Percentiles rank a stretch among this genome's conserved stretches.
These are phyloP conservation scores for Calonectria pauciramosa DNA, from an alignment of 2,329 filamentous ascomycete species.

Conservation along the genomic window DNA sequence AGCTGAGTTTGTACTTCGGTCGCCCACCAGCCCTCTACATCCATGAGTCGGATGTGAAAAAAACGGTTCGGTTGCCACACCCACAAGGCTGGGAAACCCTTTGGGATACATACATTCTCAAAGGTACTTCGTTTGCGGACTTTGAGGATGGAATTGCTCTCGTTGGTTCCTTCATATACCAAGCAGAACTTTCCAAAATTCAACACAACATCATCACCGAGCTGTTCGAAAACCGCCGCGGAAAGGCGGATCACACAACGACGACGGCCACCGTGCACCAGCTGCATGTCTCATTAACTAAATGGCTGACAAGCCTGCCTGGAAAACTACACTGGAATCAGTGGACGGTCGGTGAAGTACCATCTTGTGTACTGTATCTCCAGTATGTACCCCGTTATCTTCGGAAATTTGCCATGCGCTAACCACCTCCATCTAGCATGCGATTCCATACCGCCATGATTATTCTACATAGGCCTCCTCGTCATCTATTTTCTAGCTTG, in stretches of 20 bases:
- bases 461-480: conserved; percentile 63
- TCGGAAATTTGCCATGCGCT: background rate
- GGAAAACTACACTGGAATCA: conserved; percentile 64
- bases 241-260: conserved; percentile 55
- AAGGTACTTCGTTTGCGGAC: conserved; percentile 57
- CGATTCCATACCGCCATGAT: conserved; percentile 66
- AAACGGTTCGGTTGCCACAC: conserved; percentile 63
- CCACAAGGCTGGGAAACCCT: conserved; percentile 62
- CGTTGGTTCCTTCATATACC: conserved; percentile 61
- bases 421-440: conserved; percentile 50
- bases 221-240: conserved; percentile 62
- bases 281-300: conserved; percentile 60
- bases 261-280: conserved; percentile 58
- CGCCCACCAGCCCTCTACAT: conserved; percentile 64
- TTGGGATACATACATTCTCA: conserved; percentile 61
- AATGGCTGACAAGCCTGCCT: conserved; percentile 61
- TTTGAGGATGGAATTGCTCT: conserved; percentile 61
- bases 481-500: conserved; percentile 56
- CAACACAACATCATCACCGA: conserved; percentile 64
- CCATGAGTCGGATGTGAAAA: conserved; percentile 62
- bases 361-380: conserved; percentile 60
- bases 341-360: conserved; percentile 62
- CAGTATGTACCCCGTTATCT: conserved; percentile 49
- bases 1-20: conserved; percentile 65
- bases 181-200: conserved; percentile 63